phyloP scores from a whole-genome alignment of 2,329 filamentous ascomycete species.

The Cadophora gregata region DNA sequence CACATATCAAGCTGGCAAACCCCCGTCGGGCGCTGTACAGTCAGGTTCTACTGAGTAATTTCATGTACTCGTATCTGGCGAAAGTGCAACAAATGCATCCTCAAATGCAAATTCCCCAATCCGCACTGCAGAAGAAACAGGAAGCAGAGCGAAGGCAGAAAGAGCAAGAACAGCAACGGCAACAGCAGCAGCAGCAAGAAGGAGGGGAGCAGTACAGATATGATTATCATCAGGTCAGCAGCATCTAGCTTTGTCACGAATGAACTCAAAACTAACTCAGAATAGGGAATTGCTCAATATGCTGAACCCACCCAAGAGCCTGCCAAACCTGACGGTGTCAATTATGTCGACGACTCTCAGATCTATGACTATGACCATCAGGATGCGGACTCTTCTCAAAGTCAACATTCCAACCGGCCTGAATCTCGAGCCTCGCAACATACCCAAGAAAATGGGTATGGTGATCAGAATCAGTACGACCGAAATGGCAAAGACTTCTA shows the following conservation, averaged over 20 bases:
- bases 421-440: slow-evolving; percentile 45
- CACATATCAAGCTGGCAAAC: slow-evolving; percentile 98
- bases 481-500: slow-evolving; percentile 42
- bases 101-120: slow-evolving; percentile 88
- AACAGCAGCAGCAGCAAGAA: slow-evolving; percentile 41
- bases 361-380: slow-evolving; percentile 56
- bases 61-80: slow-evolving; percentile 99
- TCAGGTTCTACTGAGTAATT: slow-evolving; percentile 96
- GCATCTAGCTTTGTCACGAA: background rate
- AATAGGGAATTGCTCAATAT: slow-evolving; percentile 45
- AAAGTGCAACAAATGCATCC: slow-evolving; percentile 99
- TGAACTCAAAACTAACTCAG: slow-evolving; percentile 27
- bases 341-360: slow-evolving; percentile 55
- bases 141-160: slow-evolving; percentile 59
- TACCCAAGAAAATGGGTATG: slow-evolving; percentile 41
- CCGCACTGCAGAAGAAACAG: slow-evolving; percentile 72
- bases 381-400: slow-evolving; percentile 45
- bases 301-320: slow-evolving; percentile 43
- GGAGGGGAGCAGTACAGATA: slow-evolving; percentile 44
- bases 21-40: slow-evolving; percentile 89
- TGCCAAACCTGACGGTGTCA: slow-evolving; percentile 46
- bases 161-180: slow-evolving; percentile 46
- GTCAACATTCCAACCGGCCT: slow-evolving; percentile 40
- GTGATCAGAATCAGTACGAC: slow-evolving; percentile 41
- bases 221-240: slow-evolving; percentile 46